Base-by-base conservation (phyloP, 768 basidiomycete species). In the Lactifluus piperatus region DNA sequence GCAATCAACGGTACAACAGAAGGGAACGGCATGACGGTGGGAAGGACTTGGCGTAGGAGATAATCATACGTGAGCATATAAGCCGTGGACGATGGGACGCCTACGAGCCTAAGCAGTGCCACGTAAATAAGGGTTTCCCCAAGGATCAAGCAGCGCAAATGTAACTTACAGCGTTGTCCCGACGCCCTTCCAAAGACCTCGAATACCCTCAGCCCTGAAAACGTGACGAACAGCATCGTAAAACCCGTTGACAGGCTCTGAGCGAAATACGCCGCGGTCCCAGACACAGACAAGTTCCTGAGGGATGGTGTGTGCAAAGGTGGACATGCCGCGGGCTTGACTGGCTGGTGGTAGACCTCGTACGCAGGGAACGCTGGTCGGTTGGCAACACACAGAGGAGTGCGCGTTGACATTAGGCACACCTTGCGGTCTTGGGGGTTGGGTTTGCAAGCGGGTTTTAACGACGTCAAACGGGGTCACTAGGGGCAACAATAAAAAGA, bases 401-500 rank as follows among this genome's bases (percentile, higher is more conserved):
- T 77, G 57, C 75, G 77, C 56, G 81, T 77, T 68, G 82, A 79
- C 27, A 82, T 75, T 47, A 71, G 77, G 57, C 71, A 76, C 62
- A 65, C 64, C 64, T 66, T 65, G 36, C 71, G 74, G 68, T 71
- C 71, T 22, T 52, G 78, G 75, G n/a, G 85, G 86, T 70, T 90
- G 93, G 0, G 97, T 98, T 71, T 99, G 97, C 18, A 99, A 76
- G 29, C 97, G 84, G 13, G 95, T 98, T 72, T 98, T 98, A 65
- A 98, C 81, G 55, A 99, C 93, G 73, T 99, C 97, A 71, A 99
- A 99, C 3, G 97, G 97, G 3, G 95, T 98, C 97, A 99, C 95
- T 98, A 69, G 54, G 43, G 43, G 51, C 16, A 41, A 24, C 3
- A 26, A 64, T 20, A 59, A 34, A 26, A 29, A 18, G 32, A 30